phyloP scores from a whole-genome alignment of 495 filamentous ascomycete genomes.

The Neurospora sp. region DNA sequence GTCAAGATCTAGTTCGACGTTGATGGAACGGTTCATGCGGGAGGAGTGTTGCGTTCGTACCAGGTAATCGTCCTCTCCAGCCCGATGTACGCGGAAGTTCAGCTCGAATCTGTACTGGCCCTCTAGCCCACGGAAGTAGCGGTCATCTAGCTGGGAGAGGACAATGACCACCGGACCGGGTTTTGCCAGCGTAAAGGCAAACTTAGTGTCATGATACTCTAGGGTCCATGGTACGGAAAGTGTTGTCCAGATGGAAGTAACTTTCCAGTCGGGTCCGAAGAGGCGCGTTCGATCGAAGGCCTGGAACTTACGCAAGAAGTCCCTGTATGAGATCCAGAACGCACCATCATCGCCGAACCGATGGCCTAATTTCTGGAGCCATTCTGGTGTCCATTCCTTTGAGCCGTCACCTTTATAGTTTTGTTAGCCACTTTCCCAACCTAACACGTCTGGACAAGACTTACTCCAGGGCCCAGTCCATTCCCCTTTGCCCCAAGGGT shows the following conservation, averaged over 20 bases:
- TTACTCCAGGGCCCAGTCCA: constrained; percentile 72
- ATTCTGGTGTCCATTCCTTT: constrained; percentile 84
- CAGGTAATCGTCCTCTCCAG: constrained; percentile 73
- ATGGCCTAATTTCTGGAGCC: constrained; percentile 69
- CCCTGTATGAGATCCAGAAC: constrained; percentile 62
- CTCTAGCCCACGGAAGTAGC: constrained; percentile 74
- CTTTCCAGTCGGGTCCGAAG: constrained; percentile 73
- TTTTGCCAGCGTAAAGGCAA: constrained; percentile 57
- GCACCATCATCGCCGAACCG: constrained; percentile 82
- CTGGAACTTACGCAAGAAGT: constrained; percentile 74
- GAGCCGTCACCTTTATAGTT: constrained; percentile 51
- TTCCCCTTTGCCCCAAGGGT: constrained; percentile 82
- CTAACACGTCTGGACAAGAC: neutral
- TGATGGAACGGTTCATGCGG: constrained; percentile 67
- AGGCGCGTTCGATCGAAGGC: constrained; percentile 81
- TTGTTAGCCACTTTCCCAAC: neutral
- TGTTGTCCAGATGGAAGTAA: constrained; percentile 77
- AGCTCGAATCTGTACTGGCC: constrained; percentile 75
- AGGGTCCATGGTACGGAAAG: constrained; percentile 76
- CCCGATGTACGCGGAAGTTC: constrained; percentile 72
- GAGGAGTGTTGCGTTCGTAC: constrained; percentile 65
- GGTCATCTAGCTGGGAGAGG: constrained; percentile 71
- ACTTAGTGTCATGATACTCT: constrained; percentile 79
- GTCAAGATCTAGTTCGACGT: constrained; percentile 71
- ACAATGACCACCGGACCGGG: constrained; percentile 65